Evolutionary conservation across 1,139 yeast species (phyloP).

Genomic region (Tardiomyces depauwii): DNA sequence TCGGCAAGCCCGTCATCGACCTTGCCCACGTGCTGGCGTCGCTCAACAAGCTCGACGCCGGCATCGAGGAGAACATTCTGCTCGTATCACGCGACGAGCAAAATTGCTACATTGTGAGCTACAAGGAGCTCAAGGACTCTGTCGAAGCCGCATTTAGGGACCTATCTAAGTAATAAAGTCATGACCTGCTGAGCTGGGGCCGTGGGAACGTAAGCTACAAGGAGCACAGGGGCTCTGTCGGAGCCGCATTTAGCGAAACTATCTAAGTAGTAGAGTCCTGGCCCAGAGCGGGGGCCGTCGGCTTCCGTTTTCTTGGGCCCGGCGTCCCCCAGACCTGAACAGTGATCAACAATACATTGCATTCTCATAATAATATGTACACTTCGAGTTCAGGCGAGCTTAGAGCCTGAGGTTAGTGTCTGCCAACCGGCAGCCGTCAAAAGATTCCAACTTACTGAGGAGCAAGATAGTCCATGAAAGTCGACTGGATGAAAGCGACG

Average conservation of each 20-base stretch:
- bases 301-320: too few relatives aligned
- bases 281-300: too few relatives aligned
- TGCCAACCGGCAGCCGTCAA: neutral
- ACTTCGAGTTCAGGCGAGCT: neutral
- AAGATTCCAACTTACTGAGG: slow-evolving; percentile 21
- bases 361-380: neutral
- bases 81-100: slow-evolving; percentile 77
- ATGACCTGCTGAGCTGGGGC: too few relatives aligned
- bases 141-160: slow-evolving; percentile 64
- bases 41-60: slow-evolving; percentile 86
- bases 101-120: slow-evolving; percentile 68
- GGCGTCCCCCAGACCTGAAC: neutral
- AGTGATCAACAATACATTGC: neutral
- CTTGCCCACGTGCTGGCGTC: slow-evolving; percentile 69
- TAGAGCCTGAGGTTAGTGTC: neutral
- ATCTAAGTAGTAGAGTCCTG: too few relatives aligned
- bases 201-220: too few relatives aligned
- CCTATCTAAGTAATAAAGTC: slow-evolving; percentile 17
- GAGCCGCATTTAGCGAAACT: too few relatives aligned
- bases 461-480: slow-evolving; percentile 29
- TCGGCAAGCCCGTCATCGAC: slow-evolving; percentile 70
- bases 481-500: slow-evolving; percentile 28
- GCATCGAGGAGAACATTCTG: slow-evolving; percentile 71
- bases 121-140: slow-evolving; percentile 65
- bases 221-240: too few relatives aligned